Evolutionary conservation across 1,284 basidiomycete species (phyloP), one percentile per base, ranked within the genome.

Genomic region (Pseudozyma sp.): DNA sequence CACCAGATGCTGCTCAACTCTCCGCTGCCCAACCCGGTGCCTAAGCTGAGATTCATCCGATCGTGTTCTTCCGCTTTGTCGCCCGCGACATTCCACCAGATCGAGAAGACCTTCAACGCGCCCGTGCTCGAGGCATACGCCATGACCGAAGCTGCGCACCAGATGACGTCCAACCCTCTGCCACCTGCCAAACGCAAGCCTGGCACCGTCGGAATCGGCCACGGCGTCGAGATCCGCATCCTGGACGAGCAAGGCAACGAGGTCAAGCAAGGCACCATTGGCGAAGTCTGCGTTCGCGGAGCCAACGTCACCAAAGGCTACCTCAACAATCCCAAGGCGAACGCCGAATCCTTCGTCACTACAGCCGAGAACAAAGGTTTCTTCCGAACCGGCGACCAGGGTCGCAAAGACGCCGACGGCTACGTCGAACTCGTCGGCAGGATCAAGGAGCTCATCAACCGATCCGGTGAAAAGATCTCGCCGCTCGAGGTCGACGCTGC

Each of bases 391-490:
- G 90, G 90, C 5, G 90, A 91, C 76, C 86, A 89, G 75, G 90
- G 90, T 5, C 87, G 88, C 73, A 86, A 90, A 83, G 89, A 90
- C 78, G 73, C 83, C 29, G 88, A 89, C 61, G 89, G 90, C 19
- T 89, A 90, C 79, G 82, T 90, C 6, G 87, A 87, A 65, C 87
- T 84, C 33, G 81, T 81, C 6, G 81, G 84, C 13, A 74, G 84
- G 13, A 82, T 84, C 64, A 84, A 83, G 46, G 81, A 85, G 64
- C 69, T 84, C 44, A 82, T 84, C 75, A 84, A 83, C 75, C 75
- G 83, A 66, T 89, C 89, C 13, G 90, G 90, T 3, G 90, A 91
- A 81, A 90, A 90, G 68, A 88, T 90, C 63, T 89, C 88, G 7
- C 90, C 90, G 1, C 88, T 90, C 68, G 90, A 91, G 83, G 84